phyloP scores from a whole-genome alignment of 1,139 yeast genomes.

The Saccharomyces hybrid region DNA sequence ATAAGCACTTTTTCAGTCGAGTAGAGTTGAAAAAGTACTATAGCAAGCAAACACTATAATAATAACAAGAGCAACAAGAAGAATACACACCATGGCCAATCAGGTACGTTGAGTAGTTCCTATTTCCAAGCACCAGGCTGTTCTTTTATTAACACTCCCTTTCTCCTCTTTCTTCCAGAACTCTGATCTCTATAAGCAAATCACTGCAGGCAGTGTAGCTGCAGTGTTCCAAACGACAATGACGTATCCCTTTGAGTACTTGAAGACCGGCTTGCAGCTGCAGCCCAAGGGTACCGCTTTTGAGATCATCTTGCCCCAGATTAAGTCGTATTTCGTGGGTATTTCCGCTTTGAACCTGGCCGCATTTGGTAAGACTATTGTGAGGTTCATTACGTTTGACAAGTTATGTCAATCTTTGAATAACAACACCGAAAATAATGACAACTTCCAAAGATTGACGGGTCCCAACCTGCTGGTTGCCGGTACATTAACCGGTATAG shows the following conservation, averaged over 20 bases:
- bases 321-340: slow-evolving; percentile 56
- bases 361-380: slow-evolving; percentile 62
- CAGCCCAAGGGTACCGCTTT: slow-evolving; percentile 20
- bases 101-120: background rate
- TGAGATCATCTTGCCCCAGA: slow-evolving; percentile 1
- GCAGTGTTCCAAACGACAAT: slow-evolving; percentile 62
- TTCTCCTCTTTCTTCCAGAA: background rate
- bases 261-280: slow-evolving; percentile 68
- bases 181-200: background rate
- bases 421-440: slow-evolving; percentile 35
- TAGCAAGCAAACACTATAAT: background rate
- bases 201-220: slow-evolving; percentile 60
- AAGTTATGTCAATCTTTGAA: slow-evolving; percentile 71
- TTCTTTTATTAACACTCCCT: background rate
- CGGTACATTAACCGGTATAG: slow-evolving; percentile 74
- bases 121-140: background rate
- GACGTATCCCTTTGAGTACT: slow-evolving; percentile 79
- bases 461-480: slow-evolving; percentile 76
- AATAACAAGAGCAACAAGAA: background rate
- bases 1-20: background rate
- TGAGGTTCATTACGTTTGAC: slow-evolving; percentile 69
- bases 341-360: slow-evolving; percentile 76
- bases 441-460: slow-evolving; percentile 41
- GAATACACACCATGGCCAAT: background rate
- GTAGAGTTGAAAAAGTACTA: background rate